A percentile compares a stretch with the other conserved stretches of the same genome.
phyloP scores from a whole-genome alignment of 129 eudicot species.

The Helianthus tuberosus region DNA sequence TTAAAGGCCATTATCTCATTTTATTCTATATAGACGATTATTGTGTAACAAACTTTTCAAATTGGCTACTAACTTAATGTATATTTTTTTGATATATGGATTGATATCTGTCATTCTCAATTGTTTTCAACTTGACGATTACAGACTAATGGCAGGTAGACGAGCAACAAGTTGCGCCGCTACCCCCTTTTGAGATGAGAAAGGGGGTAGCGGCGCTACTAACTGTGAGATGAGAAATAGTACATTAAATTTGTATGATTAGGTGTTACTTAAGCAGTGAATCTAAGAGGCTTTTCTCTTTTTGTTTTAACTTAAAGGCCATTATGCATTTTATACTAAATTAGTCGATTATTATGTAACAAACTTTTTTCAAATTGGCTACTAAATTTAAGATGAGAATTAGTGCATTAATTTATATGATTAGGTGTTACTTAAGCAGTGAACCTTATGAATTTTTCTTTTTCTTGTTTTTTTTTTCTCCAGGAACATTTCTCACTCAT shows the following conservation, averaged over 20 bases:
- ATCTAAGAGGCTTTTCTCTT: no score
- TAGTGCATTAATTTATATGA: not conserved
- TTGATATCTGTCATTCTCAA: no score
- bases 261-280: no score
- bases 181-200: no score
- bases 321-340: not conserved
- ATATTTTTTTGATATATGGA: no score
- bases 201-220: no score
- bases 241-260: no score
- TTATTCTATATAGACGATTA: not conserved
- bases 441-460: constrained; percentile 1
- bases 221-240: no score
- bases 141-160: no score
- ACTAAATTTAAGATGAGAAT: not conserved
- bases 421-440: not conserved
- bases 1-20: not conserved
- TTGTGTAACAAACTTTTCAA: constrained; percentile 7
- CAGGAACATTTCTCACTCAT: constrained; percentile 86
- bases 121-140: no score
- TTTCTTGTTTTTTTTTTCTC: constrained; percentile 11
- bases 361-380: constrained; percentile 6
- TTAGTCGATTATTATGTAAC: not conserved
- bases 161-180: no score
- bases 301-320: not conserved
- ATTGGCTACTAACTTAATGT: not conserved